Conservation (phyloP, 768 basidiomycete genomes). For the Pulveroboletus sp. region DNA sequence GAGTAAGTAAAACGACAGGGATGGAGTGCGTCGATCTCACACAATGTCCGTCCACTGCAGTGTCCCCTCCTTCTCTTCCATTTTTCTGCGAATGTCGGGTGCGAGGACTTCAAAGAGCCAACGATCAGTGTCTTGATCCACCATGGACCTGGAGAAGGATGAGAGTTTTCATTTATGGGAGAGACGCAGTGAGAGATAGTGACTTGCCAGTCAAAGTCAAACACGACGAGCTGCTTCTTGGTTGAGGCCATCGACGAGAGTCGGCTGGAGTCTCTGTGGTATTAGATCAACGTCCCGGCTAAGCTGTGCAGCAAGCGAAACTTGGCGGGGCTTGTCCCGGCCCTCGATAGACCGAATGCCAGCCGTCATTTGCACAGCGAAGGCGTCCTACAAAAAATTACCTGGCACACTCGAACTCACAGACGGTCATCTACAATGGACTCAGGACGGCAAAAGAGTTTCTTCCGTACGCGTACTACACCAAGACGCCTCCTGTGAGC, state of each 20-base stretch:
- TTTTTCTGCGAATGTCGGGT: constrained; percentile 75
- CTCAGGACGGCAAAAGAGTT: constrained; percentile 61
- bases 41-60: constrained; percentile 94
- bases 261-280: not conserved
- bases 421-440: constrained; percentile 72
- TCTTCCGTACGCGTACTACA: constrained; percentile 62
- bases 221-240: constrained; percentile 76
- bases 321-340: not conserved
- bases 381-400: constrained; percentile 81
- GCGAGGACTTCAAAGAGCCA: constrained; percentile 89
- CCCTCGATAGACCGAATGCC: constrained; percentile 40
- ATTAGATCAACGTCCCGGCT: not conserved
- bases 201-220: constrained; percentile 92
- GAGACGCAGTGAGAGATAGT: not conserved
- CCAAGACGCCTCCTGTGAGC: constrained; percentile 55
- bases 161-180: not conserved
- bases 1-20: not conserved
- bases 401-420: constrained; percentile 73
- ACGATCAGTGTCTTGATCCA: constrained; percentile 95
- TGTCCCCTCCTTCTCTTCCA: constrained; percentile 45
- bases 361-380: constrained; percentile 64
- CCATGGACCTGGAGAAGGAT: constrained; percentile 61
- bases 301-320: not conserved
- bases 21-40: constrained; percentile 42
- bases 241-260: constrained; percentile 16